Percentiles rank a stretch among this genome's conserved stretches.
These are phyloP conservation scores for Bolboschoenus planiculmis DNA, from an alignment of 176 grass and related monocot genomes.

Conservation along the genomic window DNA sequence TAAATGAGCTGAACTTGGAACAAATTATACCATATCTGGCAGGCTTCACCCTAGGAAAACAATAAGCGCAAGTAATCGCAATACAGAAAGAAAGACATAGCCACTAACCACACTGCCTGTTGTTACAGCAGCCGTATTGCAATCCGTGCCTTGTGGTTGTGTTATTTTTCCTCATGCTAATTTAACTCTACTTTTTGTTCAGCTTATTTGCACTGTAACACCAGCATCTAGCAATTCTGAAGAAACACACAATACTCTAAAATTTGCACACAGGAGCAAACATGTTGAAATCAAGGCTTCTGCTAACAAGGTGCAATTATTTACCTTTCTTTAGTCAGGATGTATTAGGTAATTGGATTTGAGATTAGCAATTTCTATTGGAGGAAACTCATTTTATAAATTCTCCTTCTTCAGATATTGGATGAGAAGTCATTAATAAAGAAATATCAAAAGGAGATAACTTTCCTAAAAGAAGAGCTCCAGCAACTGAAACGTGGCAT, in stretches of 20 bases:
- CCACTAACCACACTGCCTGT: background rate
- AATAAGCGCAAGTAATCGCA: background rate
- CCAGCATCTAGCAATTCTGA: constrained; percentile 94
- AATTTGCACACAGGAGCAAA: constrained; percentile 97
- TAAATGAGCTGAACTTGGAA: background rate
- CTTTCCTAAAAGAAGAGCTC: constrained; percentile 88
- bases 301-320: constrained; percentile 69
- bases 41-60: background rate
- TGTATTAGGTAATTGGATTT: background rate
- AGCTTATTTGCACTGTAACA: constrained; percentile 99
- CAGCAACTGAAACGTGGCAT: constrained; percentile 87
- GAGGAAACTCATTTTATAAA: background rate
- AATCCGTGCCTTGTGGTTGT: constrained; percentile 24
- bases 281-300: constrained; percentile 97
- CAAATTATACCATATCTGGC: background rate
- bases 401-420: constrained; percentile 69
- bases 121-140: background rate
- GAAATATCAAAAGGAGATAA: constrained; percentile 97
- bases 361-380: background rate
- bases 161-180: background rate
- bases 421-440: constrained; percentile 99
- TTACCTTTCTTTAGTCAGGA: constrained; percentile 10
- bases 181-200: background rate
- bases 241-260: constrained; percentile 96
- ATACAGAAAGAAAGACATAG: background rate